Evolutionary conservation across 2,329 filamentous ascomycete genomes (phyloP).

Genomic region (Ceratocystis destructans): DNA sequence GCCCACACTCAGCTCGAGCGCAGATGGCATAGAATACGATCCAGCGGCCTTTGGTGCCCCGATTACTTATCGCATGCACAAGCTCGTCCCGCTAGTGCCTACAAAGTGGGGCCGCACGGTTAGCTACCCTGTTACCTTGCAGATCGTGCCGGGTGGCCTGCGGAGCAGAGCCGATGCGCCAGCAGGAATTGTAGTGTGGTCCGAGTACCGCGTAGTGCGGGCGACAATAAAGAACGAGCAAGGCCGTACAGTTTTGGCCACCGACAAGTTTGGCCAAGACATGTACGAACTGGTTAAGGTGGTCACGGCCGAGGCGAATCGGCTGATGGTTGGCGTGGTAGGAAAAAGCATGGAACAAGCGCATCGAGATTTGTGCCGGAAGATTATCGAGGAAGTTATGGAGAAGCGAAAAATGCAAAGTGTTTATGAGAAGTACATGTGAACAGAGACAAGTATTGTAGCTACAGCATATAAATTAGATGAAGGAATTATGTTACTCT

Average conservation of each 20-base stretch:
- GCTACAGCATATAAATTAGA: neutral
- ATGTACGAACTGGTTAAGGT: conserved; percentile 28
- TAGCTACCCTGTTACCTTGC: conserved; percentile 32
- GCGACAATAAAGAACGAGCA: conserved; percentile 2
- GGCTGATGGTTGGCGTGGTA: conserved; percentile 28
- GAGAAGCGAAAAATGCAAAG: conserved; percentile 19
- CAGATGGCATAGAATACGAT: conserved; percentile 1
- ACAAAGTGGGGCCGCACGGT: conserved; percentile 30
- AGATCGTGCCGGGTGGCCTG: conserved; percentile 30
- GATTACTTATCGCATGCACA: conserved; percentile 25
- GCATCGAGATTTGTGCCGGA: conserved; percentile 25
- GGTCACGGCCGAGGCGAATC: conserved; percentile 26
- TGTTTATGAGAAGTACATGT: neutral
- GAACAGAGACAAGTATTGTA: neutral
- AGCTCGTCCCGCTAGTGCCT: conserved; percentile 28
- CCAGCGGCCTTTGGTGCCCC: conserved; percentile 19
- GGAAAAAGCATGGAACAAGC: conserved; percentile 24
- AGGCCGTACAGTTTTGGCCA: neutral
- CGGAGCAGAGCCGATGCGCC: conserved; percentile 33
- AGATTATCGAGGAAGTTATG: conserved; percentile 25
- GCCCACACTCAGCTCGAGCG: conserved; percentile 24
- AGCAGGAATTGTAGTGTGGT: conserved; percentile 33
- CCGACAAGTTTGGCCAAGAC: conserved; percentile 21
- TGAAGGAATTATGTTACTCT: neutral
- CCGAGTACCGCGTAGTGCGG: conserved; percentile 23